Base-by-base conservation (phyloP, 202 grass and related monocot genomes). In the Digitaria exilis region DNA sequence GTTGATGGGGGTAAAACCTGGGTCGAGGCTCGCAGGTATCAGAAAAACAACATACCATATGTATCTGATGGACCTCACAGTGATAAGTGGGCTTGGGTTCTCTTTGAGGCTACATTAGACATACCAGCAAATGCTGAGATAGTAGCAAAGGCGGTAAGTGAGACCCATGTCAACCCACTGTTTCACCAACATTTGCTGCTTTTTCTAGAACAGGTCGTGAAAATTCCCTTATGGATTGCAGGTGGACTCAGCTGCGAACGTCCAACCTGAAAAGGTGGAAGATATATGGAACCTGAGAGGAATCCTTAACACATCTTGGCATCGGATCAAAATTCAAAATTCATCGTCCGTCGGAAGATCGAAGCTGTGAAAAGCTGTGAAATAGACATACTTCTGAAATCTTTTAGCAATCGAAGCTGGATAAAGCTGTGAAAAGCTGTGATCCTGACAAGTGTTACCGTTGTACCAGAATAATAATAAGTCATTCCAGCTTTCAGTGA, bases 11-110 rank as follows among this genome's bases (percentile, higher is more conserved):
- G 96, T 55, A 95, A 95, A 77, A 98, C 87, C 66, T 98, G 96
- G 96, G 61, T 90, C 15, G 96, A 93, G 73, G 91, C 89, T 26
- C 80, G 71, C 29, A 89, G 84, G 77, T 92, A 86, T 81, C 96
- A 98, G 89, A 93, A 88, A 84, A 50, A 56, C 44, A 81, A 69
- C 8, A 14, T 87, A 21, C 77, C 60, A 71, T 98, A 98, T 32
- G 60, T 92, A 71, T 93, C 93, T 69, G 92, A 95, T 90, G 90
- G 94, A 73, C 60, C 87, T 81, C 72, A 78, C 15, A 92, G 74
- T 86, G 96, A 98, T 68, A 98, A 87, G 80, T 98, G 93, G 96
- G 96, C 90, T 60, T 98, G 96, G 96, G 91, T 98, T 84, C 87
- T 95, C n/a, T 98, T 98, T 32, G 87, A 98, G 32, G 91, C 89